Percentiles rank a stretch among this genome's conserved stretches.
These are phyloP conservation scores for Emericellopsis terricola DNA, from an alignment of 495 filamentous ascomycete genomes.

Conservation along the genomic window DNA sequence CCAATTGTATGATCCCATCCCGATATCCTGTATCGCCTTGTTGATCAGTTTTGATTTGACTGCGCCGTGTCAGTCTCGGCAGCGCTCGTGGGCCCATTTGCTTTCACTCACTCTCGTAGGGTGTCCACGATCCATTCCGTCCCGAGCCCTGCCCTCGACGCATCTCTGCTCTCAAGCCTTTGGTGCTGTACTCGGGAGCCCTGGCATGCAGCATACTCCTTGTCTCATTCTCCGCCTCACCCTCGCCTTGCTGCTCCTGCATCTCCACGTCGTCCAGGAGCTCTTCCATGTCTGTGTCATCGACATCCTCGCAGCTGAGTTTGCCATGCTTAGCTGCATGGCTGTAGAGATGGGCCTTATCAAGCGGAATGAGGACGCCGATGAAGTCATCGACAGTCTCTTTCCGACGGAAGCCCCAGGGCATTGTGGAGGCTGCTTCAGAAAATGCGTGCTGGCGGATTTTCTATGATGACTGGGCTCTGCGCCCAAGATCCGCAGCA, in stretches of 20 bases:
- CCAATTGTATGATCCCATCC: slow-evolving; percentile 80
- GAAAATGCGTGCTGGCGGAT: too few relatives aligned
- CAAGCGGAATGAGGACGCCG: slow-evolving; percentile 26
- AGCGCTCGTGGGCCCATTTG: too few relatives aligned
- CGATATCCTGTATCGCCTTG: slow-evolving; percentile 65
- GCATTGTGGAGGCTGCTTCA: too few relatives aligned
- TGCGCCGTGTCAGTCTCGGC: slow-evolving; percentile 8
- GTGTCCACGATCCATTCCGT: slow-evolving; percentile 18
- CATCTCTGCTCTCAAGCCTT: slow-evolving; percentile 27
- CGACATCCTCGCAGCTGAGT: slow-evolving; percentile 13
- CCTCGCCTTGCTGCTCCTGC: not conserved
- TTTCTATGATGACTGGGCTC: too few relatives aligned
- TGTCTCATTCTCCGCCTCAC: slow-evolving; percentile 12
- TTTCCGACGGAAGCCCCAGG: slow-evolving; percentile 7
- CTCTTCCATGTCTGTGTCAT: slow-evolving; percentile 5
- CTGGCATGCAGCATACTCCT: slow-evolving; percentile 22
- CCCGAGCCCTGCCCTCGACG: slow-evolving; percentile 13
- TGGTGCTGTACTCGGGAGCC: slow-evolving; percentile 29
- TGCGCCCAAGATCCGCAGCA: too few relatives aligned
- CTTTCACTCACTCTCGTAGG: slow-evolving; percentile 33
- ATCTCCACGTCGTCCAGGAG: slow-evolving; percentile 5
- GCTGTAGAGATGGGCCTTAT: slow-evolving; percentile 28
- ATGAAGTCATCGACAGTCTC: slow-evolving; percentile 24
- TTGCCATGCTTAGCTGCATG: slow-evolving; percentile 18
- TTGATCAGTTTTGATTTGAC: slow-evolving; percentile 47